Conservation (phyloP, 306 rosid species). For the Vachellia collinsii region DNA sequence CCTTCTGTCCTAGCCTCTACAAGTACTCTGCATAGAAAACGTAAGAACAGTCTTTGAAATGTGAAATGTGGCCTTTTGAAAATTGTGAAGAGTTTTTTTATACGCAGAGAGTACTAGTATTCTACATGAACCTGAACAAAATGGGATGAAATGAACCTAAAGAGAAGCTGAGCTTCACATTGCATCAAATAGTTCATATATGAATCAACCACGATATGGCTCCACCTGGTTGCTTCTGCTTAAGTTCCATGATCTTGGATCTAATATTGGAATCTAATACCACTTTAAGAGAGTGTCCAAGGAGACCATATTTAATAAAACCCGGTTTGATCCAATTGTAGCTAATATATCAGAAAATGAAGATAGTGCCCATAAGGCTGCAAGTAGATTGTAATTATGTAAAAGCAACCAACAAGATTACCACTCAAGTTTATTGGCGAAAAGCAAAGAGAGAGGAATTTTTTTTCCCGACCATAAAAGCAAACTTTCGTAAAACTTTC, state of each 20-base stretch:
- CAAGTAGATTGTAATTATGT: neutral
- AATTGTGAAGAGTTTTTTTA: neutral
- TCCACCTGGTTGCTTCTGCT: neutral
- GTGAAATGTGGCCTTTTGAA: neutral
- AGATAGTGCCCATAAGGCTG: neutral
- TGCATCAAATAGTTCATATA: neutral
- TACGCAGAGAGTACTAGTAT: neutral
- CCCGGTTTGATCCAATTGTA: neutral
- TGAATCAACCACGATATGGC: too few species aligned
- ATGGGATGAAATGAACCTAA: neutral
- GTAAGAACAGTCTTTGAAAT: neutral
- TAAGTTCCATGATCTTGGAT: neutral
- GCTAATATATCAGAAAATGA: constrained; percentile 7
- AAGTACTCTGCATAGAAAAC: neutral
- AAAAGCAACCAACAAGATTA: neutral
- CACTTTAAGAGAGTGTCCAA: neutral
- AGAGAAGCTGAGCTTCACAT: neutral
- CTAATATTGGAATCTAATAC: neutral
- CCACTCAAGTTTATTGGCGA: too few species aligned
- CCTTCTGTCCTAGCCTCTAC: neutral
- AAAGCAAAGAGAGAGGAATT: neutral
- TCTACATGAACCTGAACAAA: neutral
- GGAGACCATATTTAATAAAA: neutral
- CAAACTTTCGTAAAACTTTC: neutral
- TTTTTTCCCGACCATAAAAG: neutral